Conservation (phyloP, 495 filamentous ascomycete genomes). For the Barbatosphaeria neglecta region DNA sequence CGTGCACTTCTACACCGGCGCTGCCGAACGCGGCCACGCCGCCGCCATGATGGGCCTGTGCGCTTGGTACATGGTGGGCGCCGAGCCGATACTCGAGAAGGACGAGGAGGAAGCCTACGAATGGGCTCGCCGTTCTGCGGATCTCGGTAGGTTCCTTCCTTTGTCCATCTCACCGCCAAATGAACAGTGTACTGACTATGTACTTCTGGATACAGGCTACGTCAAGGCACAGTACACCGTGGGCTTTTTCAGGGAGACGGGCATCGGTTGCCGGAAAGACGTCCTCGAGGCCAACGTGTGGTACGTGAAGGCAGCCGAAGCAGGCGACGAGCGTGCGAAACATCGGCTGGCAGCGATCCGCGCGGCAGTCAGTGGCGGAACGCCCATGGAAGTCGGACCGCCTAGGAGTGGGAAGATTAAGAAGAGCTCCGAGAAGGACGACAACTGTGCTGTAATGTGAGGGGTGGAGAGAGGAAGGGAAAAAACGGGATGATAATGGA, state of each 20-base stretch:
- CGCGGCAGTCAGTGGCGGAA: constrained; percentile 67
- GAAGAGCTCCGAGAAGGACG: constrained; percentile 34
- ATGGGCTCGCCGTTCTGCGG: constrained; percentile 81
- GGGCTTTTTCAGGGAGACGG: constrained; percentile 97
- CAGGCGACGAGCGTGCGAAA: constrained; percentile 81
- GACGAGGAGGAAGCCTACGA: constrained; percentile 95
- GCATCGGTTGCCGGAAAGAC: constrained; percentile 88
- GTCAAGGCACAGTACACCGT: constrained; percentile 92
- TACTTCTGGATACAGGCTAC: constrained; percentile 45
- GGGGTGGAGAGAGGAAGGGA: background rate
- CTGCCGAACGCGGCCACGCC: constrained; percentile 71
- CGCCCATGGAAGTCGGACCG: constrained; percentile 39
- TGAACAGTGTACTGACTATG: background rate
- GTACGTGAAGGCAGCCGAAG: constrained; percentile 94
- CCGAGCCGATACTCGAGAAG: constrained; percentile 83
- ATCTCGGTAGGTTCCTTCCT: constrained; percentile 52
- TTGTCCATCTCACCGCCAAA: background rate
- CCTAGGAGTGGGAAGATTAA: constrained; percentile 37
- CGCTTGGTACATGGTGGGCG: constrained; percentile 96
- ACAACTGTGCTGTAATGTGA: constrained; percentile 52
- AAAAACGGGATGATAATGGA: background rate
- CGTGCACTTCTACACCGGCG: constrained; percentile 93
- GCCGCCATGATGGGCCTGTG: constrained; percentile 98
- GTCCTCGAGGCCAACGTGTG: constrained; percentile 92
- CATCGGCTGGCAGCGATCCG: constrained; percentile 76